These are phyloP conservation scores for Agaricus blazei DNA, from an alignment of 768 basidiomycete genomes.

Conservation along the genomic window DNA sequence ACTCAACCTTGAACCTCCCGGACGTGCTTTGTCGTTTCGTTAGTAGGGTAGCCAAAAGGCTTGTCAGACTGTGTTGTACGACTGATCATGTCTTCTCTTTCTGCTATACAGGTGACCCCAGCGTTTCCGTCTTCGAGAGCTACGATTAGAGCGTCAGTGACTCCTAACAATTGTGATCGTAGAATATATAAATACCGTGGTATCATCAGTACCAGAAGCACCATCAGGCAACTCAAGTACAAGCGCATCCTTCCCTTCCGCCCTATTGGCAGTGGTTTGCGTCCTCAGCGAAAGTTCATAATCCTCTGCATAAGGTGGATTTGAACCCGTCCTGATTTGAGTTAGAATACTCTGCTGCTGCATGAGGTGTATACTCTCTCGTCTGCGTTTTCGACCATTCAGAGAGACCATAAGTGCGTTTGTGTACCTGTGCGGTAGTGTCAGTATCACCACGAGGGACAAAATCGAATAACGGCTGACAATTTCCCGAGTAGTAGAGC, in stretches of 20 bases:
- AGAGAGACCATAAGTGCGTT: slow-evolving; percentile 7
- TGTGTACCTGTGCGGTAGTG: neutral
- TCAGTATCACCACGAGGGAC: neutral
- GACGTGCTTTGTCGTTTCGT: too few relatives aligned
- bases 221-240: neutral
- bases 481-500: slow-evolving; percentile 4
- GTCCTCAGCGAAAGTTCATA: slow-evolving; percentile 1
- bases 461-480: neutral
- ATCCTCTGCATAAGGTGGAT: neutral
- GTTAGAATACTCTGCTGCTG: neutral
- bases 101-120: too few relatives aligned
- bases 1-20: too few relatives aligned
- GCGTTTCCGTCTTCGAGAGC: neutral
- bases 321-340: neutral
- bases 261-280: neutral
- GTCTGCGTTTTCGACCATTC: slow-evolving; percentile 8
- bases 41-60: too few relatives aligned
- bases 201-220: neutral
- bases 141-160: neutral
- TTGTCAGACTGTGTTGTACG: too few relatives aligned
- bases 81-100: too few relatives aligned
- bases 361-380: neutral
- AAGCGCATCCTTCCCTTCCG: neutral
- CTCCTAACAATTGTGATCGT: neutral
- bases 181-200: neutral